These are phyloP conservation scores for Hemileccinum rubropunctum DNA, from an alignment of 768 basidiomycete genomes.

Conservation along the genomic window DNA sequence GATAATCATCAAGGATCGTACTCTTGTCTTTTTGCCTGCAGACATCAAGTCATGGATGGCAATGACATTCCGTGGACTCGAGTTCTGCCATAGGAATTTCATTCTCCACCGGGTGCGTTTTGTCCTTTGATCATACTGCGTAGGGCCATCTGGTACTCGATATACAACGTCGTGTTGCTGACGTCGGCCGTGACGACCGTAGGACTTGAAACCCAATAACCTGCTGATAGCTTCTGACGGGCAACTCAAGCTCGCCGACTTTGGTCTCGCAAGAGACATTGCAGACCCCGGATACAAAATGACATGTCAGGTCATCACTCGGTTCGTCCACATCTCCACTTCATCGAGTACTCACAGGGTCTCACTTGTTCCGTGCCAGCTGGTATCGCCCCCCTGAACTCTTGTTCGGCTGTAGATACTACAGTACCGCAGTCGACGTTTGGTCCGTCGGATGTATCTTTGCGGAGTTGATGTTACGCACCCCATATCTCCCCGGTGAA, in stretches of 20 bases:
- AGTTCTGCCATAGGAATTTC: slow-evolving; percentile 95
- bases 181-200: neutral
- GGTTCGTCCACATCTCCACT: slow-evolving; percentile 47
- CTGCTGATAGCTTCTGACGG: slow-evolving; percentile 90
- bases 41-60: slow-evolving; percentile 99
- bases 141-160: slow-evolving; percentile 12
- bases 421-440: slow-evolving; percentile 88
- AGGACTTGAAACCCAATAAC: slow-evolving; percentile 99
- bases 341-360: neutral
- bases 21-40: slow-evolving; percentile 87
- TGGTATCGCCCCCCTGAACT: slow-evolving; percentile 99
- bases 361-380: slow-evolving; percentile 39
- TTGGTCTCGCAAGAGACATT: slow-evolving; percentile 95
- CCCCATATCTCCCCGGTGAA: slow-evolving; percentile 93
- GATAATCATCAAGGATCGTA: slow-evolving; percentile 92
- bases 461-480: slow-evolving; percentile 94
- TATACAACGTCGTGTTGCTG: slow-evolving; percentile 5
- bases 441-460: slow-evolving; percentile 99
- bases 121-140: slow-evolving; percentile 4
- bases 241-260: slow-evolving; percentile 95
- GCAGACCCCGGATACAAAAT: slow-evolving; percentile 94
- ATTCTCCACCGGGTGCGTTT: slow-evolving; percentile 83
- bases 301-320: slow-evolving; percentile 97
- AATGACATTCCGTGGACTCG: slow-evolving; percentile 96
- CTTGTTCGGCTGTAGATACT: slow-evolving; percentile 86